Percentiles rank a stretch among this genome's conserved stretches.
phyloP scores from a whole-genome alignment of 1,284 basidiomycete species.

The Malassezia arunalokei region DNA sequence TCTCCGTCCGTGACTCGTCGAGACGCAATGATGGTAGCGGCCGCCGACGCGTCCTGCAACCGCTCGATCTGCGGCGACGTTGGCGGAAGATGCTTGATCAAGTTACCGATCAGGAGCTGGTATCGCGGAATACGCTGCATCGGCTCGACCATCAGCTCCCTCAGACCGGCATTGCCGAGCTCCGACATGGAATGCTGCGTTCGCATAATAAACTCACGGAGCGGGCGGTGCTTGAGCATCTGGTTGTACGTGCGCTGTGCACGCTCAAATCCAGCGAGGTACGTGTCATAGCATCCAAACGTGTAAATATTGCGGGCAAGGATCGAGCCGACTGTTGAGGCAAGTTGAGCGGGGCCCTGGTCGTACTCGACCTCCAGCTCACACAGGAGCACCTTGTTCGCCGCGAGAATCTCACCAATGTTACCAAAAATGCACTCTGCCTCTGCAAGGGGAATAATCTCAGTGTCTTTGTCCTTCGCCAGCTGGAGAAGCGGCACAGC shows the following conservation, averaged over 20 bases:
- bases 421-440: slow-evolving; percentile 88
- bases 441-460: slow-evolving; percentile 75
- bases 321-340: slow-evolving; percentile 67
- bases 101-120: slow-evolving; percentile 71
- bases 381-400: slow-evolving; percentile 70
- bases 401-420: slow-evolving; percentile 72
- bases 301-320: slow-evolving; percentile 57
- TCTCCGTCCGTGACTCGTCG: slow-evolving; percentile 88
- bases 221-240: slow-evolving; percentile 65
- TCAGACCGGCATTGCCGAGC: slow-evolving; percentile 60
- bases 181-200: slow-evolving; percentile 79
- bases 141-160: slow-evolving; percentile 95
- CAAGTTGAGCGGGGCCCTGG: slow-evolving; percentile 52
- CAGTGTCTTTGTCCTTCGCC: slow-evolving; percentile 67
- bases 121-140: slow-evolving; percentile 96
- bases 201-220: slow-evolving; percentile 57
- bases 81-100: slow-evolving; percentile 28
- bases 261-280: slow-evolving; percentile 83
- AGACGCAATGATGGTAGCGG: slow-evolving; percentile 77
- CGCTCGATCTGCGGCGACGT: slow-evolving; percentile 49
- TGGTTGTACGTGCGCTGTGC: slow-evolving; percentile 77
- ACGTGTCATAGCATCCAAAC: slow-evolving; percentile 80
- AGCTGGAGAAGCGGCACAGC: slow-evolving; percentile 79
- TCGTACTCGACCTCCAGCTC: slow-evolving; percentile 59
- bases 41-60: slow-evolving; percentile 70